A percentile compares a stretch with the other conserved stretches of the same genome.
Conservation (phyloP, 176 grass and related monocot genomes). For the Aegilops sharonensis region DNA sequence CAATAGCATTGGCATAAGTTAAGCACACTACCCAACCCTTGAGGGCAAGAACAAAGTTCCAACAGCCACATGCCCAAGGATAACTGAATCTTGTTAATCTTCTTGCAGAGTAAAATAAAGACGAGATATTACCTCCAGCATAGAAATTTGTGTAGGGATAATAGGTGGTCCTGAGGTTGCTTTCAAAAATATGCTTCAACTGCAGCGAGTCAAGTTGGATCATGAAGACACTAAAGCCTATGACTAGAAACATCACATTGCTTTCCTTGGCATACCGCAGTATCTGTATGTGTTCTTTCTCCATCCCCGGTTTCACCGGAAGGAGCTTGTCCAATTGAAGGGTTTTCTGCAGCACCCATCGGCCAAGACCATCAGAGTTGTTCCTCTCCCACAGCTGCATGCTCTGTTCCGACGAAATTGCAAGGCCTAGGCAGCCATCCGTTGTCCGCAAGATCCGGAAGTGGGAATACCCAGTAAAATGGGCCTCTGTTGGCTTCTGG, state of each 20-base stretch:
- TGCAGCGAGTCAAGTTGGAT: not conserved
- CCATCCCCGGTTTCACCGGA: not conserved
- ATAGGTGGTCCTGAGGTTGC: not conserved
- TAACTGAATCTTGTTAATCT: not conserved
- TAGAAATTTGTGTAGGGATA: conserved; percentile 21
- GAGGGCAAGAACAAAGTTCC: not conserved
- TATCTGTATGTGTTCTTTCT: not conserved
- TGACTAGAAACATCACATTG: not conserved
- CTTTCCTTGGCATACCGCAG: not conserved
- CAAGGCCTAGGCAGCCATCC: too few species aligned
- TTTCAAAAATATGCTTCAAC: not conserved
- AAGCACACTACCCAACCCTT: not conserved
- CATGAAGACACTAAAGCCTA: not conserved
- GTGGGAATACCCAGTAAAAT: too few species aligned
- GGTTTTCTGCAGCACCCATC: not conserved
- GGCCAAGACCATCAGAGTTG: not conserved
- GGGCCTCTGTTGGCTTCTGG: too few species aligned
- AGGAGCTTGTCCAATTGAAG: not conserved
- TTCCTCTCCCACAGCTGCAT: too few species aligned
- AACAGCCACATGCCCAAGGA: too few species aligned
- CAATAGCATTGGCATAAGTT: too few species aligned
- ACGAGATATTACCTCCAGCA: not conserved
- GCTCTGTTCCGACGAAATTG: too few species aligned
- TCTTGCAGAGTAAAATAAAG: not conserved
- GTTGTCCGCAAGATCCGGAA: too few species aligned